Evolutionary conservation across 139 green algal species (phyloP).

Genomic region (Micractinium conductrix): DNA sequence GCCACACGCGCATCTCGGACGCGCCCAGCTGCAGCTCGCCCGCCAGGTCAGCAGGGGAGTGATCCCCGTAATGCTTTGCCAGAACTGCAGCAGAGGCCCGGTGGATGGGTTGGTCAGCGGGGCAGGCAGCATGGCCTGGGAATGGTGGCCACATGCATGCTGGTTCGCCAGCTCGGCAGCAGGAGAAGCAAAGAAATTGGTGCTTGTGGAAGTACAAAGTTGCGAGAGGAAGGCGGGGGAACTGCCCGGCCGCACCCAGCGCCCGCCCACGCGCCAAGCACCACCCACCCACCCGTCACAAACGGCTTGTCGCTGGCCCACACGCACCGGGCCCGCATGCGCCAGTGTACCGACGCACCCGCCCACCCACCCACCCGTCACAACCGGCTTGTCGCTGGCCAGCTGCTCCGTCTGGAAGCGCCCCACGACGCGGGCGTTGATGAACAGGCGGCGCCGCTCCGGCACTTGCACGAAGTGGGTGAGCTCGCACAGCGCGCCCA

Average conservation of each 20-base stretch:
- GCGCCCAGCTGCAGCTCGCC: not conserved
- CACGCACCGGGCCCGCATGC: too few species aligned
- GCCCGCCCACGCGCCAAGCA: too few species aligned
- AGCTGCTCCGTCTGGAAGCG: constrained; percentile 6
- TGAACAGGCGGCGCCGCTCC: constrained; percentile 26
- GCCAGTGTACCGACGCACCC: too few species aligned
- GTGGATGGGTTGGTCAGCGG: not conserved
- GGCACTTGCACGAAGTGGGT: constrained; percentile 25
- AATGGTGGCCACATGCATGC: not conserved
- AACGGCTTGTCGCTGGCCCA: too few species aligned
- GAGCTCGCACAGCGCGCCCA: constrained; percentile 20
- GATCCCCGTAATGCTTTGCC: not conserved
- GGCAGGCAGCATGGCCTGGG: not conserved
- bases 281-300: too few species aligned
- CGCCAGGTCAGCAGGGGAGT: not conserved
- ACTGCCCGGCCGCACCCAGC: too few species aligned
- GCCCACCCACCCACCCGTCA: not conserved
- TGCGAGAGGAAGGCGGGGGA: too few species aligned
- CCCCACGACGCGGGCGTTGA: constrained; percentile 11
- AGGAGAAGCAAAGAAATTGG: too few species aligned
- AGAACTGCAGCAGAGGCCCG: not conserved
- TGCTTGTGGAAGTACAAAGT: too few species aligned
- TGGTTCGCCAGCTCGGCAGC: too few species aligned
- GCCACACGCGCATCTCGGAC: constrained; percentile 18
- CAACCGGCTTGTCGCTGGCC: constrained; percentile 8